Conservation (phyloP, 139 green algal genomes). For the Chlorokybus atmophyticus region DNA sequence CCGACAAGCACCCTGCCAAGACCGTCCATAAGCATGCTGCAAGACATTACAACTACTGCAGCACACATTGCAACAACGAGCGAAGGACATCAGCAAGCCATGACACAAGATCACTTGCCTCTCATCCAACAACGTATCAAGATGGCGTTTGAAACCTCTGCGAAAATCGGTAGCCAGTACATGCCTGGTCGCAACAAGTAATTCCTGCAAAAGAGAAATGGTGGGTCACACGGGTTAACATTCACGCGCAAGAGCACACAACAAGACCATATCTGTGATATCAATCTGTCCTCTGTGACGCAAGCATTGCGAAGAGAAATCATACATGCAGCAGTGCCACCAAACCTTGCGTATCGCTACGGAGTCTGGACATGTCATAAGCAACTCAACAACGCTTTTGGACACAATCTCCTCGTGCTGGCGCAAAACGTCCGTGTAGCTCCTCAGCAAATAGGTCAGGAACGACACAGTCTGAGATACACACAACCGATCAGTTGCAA, state of each 20-base stretch:
- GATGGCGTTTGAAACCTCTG: constrained; percentile 31
- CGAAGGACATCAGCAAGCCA: background rate
- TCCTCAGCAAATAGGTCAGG: constrained; percentile 36
- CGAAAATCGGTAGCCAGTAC: constrained; percentile 43
- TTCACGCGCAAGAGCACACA: no score
- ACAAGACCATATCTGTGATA: no score
- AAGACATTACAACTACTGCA: background rate
- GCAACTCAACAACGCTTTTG: constrained; percentile 35
- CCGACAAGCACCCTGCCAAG: constrained; percentile 50
- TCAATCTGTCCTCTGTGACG: no score
- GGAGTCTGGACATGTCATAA: constrained; percentile 50
- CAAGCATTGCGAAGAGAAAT: background rate
- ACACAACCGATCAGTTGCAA: no score
- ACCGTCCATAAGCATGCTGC: background rate
- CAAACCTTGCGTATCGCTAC: constrained; percentile 57
- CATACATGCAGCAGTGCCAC: background rate
- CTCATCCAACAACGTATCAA: constrained; percentile 61
- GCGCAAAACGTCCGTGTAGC: constrained; percentile 22
- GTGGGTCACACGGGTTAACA: no score
- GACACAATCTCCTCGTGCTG: constrained; percentile 34
- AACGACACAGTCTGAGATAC: constrained; percentile 33
- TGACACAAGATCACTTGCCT: constrained; percentile 6
- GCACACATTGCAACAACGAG: background rate
- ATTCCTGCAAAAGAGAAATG: constrained; percentile 30
- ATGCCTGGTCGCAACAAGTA: constrained; percentile 34